These are phyloP conservation scores for Pouteria glomerata DNA, from an alignment of 148 eudicot species.

Conservation along the genomic window DNA sequence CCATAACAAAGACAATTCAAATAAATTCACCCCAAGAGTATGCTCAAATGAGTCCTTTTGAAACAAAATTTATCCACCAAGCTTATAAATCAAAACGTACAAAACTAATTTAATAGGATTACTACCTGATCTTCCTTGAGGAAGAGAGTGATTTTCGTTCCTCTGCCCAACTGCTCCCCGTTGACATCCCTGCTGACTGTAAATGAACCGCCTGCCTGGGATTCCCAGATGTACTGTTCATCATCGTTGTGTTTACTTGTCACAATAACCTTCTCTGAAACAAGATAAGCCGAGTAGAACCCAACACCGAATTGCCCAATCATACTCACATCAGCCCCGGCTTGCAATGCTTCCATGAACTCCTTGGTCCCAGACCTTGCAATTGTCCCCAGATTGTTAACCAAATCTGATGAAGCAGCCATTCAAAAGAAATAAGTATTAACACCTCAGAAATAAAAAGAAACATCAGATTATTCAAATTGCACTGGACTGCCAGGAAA, in stretches of 20 bases:
- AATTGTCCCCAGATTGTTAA: conserved; percentile 92
- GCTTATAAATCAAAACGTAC: no score
- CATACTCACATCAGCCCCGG: conserved; percentile 97
- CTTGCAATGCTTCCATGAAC: conserved; percentile 92
- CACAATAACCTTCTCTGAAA: conserved; percentile 84
- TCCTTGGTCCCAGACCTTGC: conserved; percentile 94
- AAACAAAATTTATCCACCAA: no score
- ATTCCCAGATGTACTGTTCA: conserved; percentile 86
- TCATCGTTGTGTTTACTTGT: conserved; percentile 88
- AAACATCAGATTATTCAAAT: no score
- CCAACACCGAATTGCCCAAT: conserved; percentile 94
- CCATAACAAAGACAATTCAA: background rate
- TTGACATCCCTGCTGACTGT: conserved; percentile 68
- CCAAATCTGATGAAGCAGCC: conserved; percentile 49
- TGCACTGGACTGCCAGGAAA: no score
- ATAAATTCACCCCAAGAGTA: background rate
- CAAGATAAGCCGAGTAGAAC: conserved; percentile 86
- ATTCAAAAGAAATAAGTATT: background rate
- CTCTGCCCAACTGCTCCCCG: conserved; percentile 84
- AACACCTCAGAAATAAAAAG: background rate
- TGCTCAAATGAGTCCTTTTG: no score
- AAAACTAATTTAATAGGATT: background rate
- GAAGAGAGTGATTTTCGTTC: conserved; percentile 86
- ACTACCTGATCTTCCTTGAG: conserved; percentile 87
- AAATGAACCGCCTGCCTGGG: conserved; percentile 89